Conservation (phyloP, 805 yeast genomes). For the Zygotorulaspora danielsina region DNA sequence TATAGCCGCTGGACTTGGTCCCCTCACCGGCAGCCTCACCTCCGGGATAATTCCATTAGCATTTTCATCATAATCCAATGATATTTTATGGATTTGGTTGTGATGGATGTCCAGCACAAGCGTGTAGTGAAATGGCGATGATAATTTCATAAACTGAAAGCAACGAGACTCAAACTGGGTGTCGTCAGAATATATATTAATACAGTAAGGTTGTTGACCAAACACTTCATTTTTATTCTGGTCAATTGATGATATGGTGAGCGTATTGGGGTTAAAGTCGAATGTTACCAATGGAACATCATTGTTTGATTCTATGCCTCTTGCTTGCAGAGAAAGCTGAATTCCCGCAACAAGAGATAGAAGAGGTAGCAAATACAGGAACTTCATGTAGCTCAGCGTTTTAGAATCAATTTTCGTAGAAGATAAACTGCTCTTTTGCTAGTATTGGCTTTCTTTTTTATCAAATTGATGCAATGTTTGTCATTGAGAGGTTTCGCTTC, state of each 20-base stretch:
- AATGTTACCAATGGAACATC: conserved; percentile 6
- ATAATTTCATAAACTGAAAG: conserved; percentile 24
- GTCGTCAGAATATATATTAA: conserved; percentile 20
- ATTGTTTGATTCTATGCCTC: conserved; percentile 4
- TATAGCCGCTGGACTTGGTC: conserved; percentile 23
- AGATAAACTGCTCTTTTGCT: background rate
- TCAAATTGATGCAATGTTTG: too few species aligned
- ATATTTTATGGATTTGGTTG: conserved; percentile 18
- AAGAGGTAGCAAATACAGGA: background rate
- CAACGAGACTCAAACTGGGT: conserved; percentile 15
- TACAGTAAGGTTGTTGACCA: conserved; percentile 17
- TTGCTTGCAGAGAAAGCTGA: conserved; percentile 6
- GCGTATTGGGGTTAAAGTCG: conserved; percentile 4
- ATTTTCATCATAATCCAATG: conserved; percentile 18
- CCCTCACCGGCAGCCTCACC: conserved; percentile 16
- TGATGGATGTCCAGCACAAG: conserved; percentile 20
- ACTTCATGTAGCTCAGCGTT: background rate
- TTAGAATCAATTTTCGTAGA: background rate
- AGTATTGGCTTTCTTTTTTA: too few species aligned
- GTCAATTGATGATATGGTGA: conserved; percentile 2
- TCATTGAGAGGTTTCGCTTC: too few species aligned
- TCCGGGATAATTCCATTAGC: conserved; percentile 20
- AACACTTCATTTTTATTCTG: background rate
- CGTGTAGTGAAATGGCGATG: conserved; percentile 25
- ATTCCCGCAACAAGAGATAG: conserved; percentile 5